phyloP scores from a whole-genome alignment of 1,139 yeast genomes.

The Eremothecium coryli region DNA sequence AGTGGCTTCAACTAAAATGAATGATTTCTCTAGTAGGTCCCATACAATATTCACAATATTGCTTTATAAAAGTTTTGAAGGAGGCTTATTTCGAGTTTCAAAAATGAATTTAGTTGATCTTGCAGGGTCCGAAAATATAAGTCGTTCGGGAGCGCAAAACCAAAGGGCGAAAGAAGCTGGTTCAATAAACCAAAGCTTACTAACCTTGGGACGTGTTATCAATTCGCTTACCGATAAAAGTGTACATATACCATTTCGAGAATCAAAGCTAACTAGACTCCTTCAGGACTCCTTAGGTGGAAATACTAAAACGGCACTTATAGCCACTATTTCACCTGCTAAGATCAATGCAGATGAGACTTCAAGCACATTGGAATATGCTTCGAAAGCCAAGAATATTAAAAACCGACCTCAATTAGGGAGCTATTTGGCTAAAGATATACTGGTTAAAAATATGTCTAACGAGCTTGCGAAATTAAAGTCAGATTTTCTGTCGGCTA shows the following conservation, averaged over 20 bases:
- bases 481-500: slow-evolving; percentile 51
- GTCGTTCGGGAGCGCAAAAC: slow-evolving; percentile 48
- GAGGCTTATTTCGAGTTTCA: slow-evolving; percentile 42
- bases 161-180: slow-evolving; percentile 63
- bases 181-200: slow-evolving; percentile 54
- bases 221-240: slow-evolving; percentile 41
- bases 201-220: slow-evolving; percentile 58
- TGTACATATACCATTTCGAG: slow-evolving; percentile 53
- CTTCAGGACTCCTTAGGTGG: slow-evolving; percentile 63
- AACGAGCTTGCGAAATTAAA: slow-evolving; percentile 47
- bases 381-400: slow-evolving; percentile 55
- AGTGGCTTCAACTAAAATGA: slow-evolving; percentile 63
- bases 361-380: slow-evolving; percentile 54
- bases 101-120: slow-evolving; percentile 70
- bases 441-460: slow-evolving; percentile 48
- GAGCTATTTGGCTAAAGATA: slow-evolving; percentile 40
- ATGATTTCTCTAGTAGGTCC: slow-evolving; percentile 61
- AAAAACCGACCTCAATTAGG: slow-evolving; percentile 52
- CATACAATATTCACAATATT: slow-evolving; percentile 64
- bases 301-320: slow-evolving; percentile 52
- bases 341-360: slow-evolving; percentile 54
- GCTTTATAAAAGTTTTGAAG: slow-evolving; percentile 38
- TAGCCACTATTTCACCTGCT: slow-evolving; percentile 63
- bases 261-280: slow-evolving; percentile 53
- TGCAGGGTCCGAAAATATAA: slow-evolving; percentile 69